Evolutionary conservation across 108 stramenopile species (phyloP).

Genomic region (Epithemia pelagica): DNA sequence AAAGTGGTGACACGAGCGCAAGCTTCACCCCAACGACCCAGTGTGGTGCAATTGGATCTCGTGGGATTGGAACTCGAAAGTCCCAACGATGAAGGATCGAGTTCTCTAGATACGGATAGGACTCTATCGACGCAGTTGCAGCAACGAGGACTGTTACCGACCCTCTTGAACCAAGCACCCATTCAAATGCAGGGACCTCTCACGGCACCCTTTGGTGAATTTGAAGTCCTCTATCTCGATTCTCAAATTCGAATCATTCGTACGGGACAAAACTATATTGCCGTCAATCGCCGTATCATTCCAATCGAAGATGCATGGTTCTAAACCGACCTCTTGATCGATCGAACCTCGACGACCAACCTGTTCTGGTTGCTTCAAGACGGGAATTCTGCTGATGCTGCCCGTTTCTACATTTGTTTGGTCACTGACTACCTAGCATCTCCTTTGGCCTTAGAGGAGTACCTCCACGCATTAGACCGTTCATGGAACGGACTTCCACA

Average conservation of each 20-base stretch:
- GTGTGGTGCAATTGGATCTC: constrained; percentile 46
- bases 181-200: constrained; percentile 52
- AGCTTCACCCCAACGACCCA: constrained; percentile 38
- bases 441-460: too few relatives aligned
- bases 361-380: too few relatives aligned
- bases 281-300: constrained; percentile 36
- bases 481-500: too few relatives aligned
- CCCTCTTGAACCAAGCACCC: constrained; percentile 38
- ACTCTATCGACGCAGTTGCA: constrained; percentile 3
- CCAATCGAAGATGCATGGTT: constrained; percentile 33
- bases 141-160: constrained; percentile 31
- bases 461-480: too few relatives aligned
- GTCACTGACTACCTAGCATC: too few relatives aligned
- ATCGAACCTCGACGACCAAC: neutral
- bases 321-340: constrained; percentile 4
- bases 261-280: constrained; percentile 57
- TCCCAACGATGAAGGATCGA: constrained; percentile 8
- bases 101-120: neutral
- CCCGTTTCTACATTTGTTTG: too few relatives aligned
- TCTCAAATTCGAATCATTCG: constrained; percentile 49
- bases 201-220: constrained; percentile 65
- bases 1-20: constrained; percentile 56
- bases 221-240: constrained; percentile 68
- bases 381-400: too few relatives aligned
- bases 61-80: constrained; percentile 53